Evolutionary conservation across 306 rosid species (phyloP).

Genomic region (Cyclanthera cordifolia): DNA sequence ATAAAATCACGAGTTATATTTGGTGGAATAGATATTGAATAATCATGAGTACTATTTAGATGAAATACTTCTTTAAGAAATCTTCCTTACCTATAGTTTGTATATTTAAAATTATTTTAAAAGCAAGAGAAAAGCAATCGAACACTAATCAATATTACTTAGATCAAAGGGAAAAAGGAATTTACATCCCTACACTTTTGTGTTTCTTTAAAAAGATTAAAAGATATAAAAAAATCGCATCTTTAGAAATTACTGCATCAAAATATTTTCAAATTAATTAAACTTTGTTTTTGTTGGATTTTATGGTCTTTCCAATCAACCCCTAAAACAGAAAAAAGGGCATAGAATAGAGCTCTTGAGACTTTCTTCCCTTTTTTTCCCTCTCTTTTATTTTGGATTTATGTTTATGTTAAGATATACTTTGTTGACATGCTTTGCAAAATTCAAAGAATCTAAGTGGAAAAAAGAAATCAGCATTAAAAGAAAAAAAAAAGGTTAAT

Average conservation of each 20-base stretch:
- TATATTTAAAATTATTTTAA: too few species aligned
- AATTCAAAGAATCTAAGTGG: neutral
- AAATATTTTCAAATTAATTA: neutral
- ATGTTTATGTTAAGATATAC: neutral
- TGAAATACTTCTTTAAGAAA: too few species aligned
- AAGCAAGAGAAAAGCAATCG: too few species aligned
- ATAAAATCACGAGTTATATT: too few species aligned
- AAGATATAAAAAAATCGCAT: neutral
- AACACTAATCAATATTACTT: too few species aligned
- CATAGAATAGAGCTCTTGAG: neutral
- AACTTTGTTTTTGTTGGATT: neutral
- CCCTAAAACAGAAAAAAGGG: neutral
- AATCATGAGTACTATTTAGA: too few species aligned
- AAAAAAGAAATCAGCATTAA: neutral
- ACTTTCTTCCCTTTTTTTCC: neutral
- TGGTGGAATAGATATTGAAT: too few species aligned
- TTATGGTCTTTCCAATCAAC: neutral
- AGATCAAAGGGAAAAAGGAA: too few species aligned
- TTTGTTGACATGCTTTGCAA: slow-evolving; percentile 8
- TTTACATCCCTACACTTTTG: neutral
- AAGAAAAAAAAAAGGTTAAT: neutral
- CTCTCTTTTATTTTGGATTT: neutral
- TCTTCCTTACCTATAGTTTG: too few species aligned
- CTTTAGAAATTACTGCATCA: neutral
- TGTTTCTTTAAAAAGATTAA: too few species aligned